Evolutionary conservation across 306 rosid genomes (phyloP).

Genomic region (Medicago ruthenica): DNA sequence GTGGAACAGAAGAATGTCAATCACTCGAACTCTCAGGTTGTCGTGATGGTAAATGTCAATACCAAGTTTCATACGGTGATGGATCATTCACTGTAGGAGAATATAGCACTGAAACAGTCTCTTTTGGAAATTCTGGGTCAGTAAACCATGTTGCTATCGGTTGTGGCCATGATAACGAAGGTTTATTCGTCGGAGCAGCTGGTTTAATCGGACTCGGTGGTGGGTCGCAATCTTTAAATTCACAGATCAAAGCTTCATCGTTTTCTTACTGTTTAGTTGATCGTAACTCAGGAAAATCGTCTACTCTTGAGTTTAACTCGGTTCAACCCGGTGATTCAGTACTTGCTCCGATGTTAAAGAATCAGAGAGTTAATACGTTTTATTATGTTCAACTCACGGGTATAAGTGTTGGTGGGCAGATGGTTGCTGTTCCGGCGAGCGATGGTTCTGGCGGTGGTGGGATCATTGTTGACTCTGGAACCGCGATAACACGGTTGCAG

Average conservation of each 20-base stretch:
- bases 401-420: conserved; percentile 69
- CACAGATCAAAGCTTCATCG: conserved; percentile 75
- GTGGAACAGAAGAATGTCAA: conserved; percentile 60
- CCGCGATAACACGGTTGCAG: conserved; percentile 78
- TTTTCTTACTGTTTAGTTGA: conserved; percentile 86
- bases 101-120: conserved; percentile 67
- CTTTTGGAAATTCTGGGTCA: conserved; percentile 69
- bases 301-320: conserved; percentile 91
- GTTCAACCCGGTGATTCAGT: conserved; percentile 68
- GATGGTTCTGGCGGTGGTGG: conserved; percentile 72
- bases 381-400: conserved; percentile 72
- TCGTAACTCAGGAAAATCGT: conserved; percentile 72
- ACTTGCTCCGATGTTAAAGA: conserved; percentile 50
- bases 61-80: conserved; percentile 87
- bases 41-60: conserved; percentile 57
- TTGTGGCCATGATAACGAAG: conserved; percentile 89
- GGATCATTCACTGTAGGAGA: conserved; percentile 89
- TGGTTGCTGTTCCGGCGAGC: conserved; percentile 53
- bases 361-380: conserved; percentile 53
- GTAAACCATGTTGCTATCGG: conserved; percentile 62
- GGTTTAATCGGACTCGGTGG: conserved; percentile 94
- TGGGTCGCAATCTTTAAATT: conserved; percentile 62
- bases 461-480: conserved; percentile 84
- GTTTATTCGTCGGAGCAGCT: conserved; percentile 77
- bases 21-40: conserved; percentile 59